These are phyloP conservation scores for Lecanicillium sp. DNA, from an alignment of 2,329 filamentous ascomycete genomes.

Conservation along the genomic window DNA sequence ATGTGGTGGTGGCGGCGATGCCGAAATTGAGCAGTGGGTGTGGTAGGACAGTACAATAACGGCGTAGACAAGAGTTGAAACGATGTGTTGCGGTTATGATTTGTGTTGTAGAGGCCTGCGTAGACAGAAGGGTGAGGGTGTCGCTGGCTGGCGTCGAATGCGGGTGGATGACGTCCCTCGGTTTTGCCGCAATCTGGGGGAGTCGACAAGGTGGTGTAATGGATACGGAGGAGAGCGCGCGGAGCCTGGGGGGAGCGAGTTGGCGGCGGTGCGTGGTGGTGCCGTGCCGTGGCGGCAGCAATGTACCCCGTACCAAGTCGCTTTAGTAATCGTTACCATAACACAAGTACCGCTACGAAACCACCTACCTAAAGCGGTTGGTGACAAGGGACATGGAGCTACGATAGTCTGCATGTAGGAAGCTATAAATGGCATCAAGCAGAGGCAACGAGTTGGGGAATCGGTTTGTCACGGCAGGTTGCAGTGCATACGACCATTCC, in stretches of 20 bases:
- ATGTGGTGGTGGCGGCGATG: not conserved
- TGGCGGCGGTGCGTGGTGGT: no score
- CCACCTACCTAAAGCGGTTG: slow-evolving; percentile 5
- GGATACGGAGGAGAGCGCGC: no score
- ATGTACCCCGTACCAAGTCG: not conserved
- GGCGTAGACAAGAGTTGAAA: no score
- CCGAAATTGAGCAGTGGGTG: not conserved
- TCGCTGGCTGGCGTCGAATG: slow-evolving; percentile 6
- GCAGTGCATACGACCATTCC: no score
- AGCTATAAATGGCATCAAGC: no score
- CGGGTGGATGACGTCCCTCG: slow-evolving; percentile 7
- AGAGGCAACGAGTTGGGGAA: no score
- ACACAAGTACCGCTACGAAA: not conserved
- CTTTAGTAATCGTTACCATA: slow-evolving; percentile 6
- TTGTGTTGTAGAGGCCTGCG: no score
- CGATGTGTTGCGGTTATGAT: no score
- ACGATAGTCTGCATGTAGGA: no score
- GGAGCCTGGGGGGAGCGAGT: not conserved
- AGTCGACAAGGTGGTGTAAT: not conserved
- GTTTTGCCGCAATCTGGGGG: slow-evolving; percentile 2
- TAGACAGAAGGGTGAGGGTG: slow-evolving; percentile 1
- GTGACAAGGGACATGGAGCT: no score
- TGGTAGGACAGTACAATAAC: not conserved
- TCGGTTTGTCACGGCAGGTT: no score
- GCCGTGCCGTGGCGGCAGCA: no score